A percentile compares a stretch with the other conserved stretches of the same genome.
Conservation (phyloP, 352 stramenopile genomes). For the Phytophthora fragariae region DNA sequence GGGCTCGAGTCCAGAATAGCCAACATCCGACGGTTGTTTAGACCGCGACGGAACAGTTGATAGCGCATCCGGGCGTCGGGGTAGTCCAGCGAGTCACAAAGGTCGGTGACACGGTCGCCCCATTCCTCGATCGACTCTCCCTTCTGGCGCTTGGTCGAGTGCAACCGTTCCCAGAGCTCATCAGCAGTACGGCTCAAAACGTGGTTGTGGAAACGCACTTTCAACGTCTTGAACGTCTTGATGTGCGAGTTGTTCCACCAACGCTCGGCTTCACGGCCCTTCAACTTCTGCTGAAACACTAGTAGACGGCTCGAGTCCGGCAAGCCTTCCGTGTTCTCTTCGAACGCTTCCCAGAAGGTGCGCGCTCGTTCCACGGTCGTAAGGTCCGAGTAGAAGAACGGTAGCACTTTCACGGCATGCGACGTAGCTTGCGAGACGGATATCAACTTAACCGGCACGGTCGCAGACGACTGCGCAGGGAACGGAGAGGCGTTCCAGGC, state of each 20-base stretch:
- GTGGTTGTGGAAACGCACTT: background rate
- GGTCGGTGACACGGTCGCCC: background rate
- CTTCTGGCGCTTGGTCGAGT: background rate
- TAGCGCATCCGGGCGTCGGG: background rate
- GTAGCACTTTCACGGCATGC: background rate
- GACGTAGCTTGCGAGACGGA: background rate
- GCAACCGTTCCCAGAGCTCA: background rate
- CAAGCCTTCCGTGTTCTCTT: background rate
- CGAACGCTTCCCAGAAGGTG: conserved; percentile 9
- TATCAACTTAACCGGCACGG: background rate
- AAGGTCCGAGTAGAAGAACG: conserved; percentile 1
- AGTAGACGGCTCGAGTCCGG: background rate
- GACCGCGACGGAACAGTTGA: background rate
- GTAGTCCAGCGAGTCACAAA: conserved; percentile 15
- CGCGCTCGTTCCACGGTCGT: background rate
- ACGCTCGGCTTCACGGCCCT: background rate
- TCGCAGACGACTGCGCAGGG: background rate
- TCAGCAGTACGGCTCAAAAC: conserved; percentile 6
- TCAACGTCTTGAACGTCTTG: background rate
- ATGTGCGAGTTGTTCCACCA: conserved; percentile 2
- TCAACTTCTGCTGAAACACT: conserved; percentile 1
- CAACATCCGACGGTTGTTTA: conserved; percentile 1
- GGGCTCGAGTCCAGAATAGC: background rate
- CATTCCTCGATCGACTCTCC: conserved; percentile 14
- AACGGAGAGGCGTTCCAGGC: background rate